A percentile compares a stretch with the other conserved stretches of the same genome.
These are phyloP conservation scores for Auriculariales sp. DNA, from an alignment of 768 basidiomycete genomes.

Conservation along the genomic window DNA sequence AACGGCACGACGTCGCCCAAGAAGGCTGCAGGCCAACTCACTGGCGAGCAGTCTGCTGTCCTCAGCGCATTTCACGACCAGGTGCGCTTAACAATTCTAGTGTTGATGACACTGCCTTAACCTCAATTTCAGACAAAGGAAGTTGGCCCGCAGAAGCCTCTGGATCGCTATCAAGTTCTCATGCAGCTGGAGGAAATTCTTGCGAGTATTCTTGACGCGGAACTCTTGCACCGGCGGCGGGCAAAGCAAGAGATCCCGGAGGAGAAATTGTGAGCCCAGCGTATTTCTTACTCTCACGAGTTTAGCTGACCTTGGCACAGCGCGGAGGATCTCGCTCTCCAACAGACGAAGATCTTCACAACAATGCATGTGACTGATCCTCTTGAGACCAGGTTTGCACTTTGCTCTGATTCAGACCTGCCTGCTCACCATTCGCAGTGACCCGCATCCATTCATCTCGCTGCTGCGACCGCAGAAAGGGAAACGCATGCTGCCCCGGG, in stretches of 20 bases:
- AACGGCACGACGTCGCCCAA: constrained; percentile 22
- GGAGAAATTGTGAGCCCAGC: too few species aligned
- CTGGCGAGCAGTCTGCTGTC: constrained; percentile 30
- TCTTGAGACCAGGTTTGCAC: constrained; percentile 73
- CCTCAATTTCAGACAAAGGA: neutral
- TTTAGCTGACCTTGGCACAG: too few species aligned
- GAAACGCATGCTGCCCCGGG: constrained; percentile 79
- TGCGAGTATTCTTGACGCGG: constrained; percentile 68
- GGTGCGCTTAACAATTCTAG: neutral
- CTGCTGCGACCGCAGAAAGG: constrained; percentile 81
- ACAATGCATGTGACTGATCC: constrained; percentile 35
- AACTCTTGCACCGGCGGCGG: constrained; percentile 72
- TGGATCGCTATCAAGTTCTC: constrained; percentile 67
- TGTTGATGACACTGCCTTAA: constrained; percentile 11
- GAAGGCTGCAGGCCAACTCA: constrained; percentile 33
- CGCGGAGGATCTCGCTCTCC: too few species aligned
- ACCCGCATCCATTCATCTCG: constrained; percentile 94
- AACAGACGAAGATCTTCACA: constrained; percentile 8
- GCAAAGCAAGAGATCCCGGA: constrained; percentile 22
- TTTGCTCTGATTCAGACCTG: neutral
- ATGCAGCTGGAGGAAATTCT: constrained; percentile 73
- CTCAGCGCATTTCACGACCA: neutral
- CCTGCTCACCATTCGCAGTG: constrained; percentile 26
- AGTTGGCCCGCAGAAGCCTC: constrained; percentile 21
- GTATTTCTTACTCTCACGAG: too few species aligned